Evolutionary conservation across 768 basidiomycete genomes (phyloP).

Genomic region (Suillus occidentalis): DNA sequence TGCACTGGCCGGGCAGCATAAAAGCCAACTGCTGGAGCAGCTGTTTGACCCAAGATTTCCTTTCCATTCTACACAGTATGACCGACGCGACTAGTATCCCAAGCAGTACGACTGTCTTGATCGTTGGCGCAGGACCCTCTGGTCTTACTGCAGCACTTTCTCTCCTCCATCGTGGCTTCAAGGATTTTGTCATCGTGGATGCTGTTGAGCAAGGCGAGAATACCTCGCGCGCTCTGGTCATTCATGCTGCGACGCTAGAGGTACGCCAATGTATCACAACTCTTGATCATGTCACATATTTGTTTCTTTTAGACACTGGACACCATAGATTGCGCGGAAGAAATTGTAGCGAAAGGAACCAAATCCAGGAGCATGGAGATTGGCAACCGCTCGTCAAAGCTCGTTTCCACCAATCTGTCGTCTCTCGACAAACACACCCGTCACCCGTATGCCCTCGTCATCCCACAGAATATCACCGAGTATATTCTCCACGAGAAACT

Average conservation of each 20-base stretch:
- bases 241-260: constrained; percentile 57
- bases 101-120: constrained; percentile 36
- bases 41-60: not conserved
- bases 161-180: constrained; percentile 39
- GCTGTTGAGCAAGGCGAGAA: constrained; percentile 31
- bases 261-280: constrained; percentile 23
- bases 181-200: constrained; percentile 47
- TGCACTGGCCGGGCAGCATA: not conserved
- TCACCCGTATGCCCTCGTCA: constrained; percentile 42
- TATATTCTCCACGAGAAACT: constrained; percentile 37
- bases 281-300: constrained; percentile 26
- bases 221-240: constrained; percentile 43
- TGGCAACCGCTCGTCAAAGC: constrained; percentile 28
- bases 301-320: constrained; percentile 43
- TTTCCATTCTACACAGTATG: not conserved
- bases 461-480: constrained; percentile 49
- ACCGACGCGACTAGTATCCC: not conserved
- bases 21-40: no score
- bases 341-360: constrained; percentile 38
- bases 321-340: constrained; percentile 41
- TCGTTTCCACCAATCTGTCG: constrained; percentile 33
- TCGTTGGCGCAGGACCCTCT: constrained; percentile 47
- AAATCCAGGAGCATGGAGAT: constrained; percentile 29
- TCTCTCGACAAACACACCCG: constrained; percentile 41
- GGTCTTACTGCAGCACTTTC: constrained; percentile 46